A percentile compares a stretch with the other conserved stretches of the same genome.
Evolutionary conservation across 2,329 filamentous ascomycete species (phyloP).

Genomic region (Sclerotinia nivalis): DNA sequence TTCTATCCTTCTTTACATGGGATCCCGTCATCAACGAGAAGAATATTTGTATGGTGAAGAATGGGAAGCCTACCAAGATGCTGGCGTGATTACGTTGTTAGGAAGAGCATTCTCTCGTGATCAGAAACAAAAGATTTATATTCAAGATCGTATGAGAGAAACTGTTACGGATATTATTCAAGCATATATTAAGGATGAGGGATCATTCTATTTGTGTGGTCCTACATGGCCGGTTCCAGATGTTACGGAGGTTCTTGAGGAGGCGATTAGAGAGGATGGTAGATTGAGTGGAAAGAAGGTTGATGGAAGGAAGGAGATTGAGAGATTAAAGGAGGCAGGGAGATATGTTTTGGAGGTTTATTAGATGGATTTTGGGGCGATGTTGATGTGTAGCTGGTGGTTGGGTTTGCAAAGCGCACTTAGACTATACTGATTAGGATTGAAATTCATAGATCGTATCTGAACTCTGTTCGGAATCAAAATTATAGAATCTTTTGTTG

Average conservation of each 20-base stretch:
- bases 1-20: constrained; percentile 91
- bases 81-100: constrained; percentile 90
- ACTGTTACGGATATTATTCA: constrained; percentile 78
- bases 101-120: constrained; percentile 95
- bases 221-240: constrained; percentile 98
- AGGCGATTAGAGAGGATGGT: constrained; percentile 80
- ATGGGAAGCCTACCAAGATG: constrained; percentile 97
- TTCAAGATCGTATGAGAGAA: constrained; percentile 96
- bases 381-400: not conserved
- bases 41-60: constrained; percentile 99
- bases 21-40: constrained; percentile 93
- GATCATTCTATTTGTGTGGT: constrained; percentile 95
- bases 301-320: constrained; percentile 86
- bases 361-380: constrained; percentile 45
- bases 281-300: constrained; percentile 74
- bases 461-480: not conserved
- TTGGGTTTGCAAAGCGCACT: not conserved
- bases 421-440: constrained; percentile 7
- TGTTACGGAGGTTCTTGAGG: constrained; percentile 89
- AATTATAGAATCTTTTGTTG: not conserved
- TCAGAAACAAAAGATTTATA: constrained; percentile 98
- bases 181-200: constrained; percentile 84
- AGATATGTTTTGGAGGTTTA: constrained; percentile 97
- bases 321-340: constrained; percentile 91
- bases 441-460: constrained; percentile 1